A percentile compares a stretch with the other conserved stretches of the same genome.
Evolutionary conservation across 345 rosid species (phyloP).

Genomic region (Raphanus raphanistrum): DNA sequence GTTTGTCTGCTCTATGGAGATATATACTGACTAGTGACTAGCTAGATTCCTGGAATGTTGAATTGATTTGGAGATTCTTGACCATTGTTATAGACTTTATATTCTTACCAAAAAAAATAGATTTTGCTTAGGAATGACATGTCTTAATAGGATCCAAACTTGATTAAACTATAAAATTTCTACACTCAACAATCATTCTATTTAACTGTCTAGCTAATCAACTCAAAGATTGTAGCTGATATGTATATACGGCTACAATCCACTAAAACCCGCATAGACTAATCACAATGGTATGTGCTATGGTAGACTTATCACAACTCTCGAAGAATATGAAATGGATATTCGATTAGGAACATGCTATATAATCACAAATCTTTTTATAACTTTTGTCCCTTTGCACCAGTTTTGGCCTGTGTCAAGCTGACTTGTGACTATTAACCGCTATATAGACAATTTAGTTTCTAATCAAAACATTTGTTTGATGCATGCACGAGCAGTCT

Average conservation of each 20-base stretch:
- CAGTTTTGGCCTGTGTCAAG: not conserved
- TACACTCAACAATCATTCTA: not conserved
- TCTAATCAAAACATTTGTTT: not conserved
- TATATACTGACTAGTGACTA: not conserved
- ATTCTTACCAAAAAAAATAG: not conserved
- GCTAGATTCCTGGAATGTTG: constrained; percentile 4
- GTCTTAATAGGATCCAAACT: not conserved
- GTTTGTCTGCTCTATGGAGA: not conserved
- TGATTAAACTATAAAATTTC: not conserved
- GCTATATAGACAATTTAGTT: not conserved
- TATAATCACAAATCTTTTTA: not conserved
- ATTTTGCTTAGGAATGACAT: not conserved
- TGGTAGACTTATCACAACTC: not conserved
- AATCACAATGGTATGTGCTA: not conserved
- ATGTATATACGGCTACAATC: not conserved
- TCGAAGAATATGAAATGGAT: not conserved
- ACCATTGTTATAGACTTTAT: not conserved
- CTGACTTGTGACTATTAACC: not conserved
- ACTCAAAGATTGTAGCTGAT: not conserved
- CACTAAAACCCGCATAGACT: not conserved
- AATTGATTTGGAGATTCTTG: not conserved
- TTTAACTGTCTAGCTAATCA: not conserved
- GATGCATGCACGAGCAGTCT: constrained; percentile 67
- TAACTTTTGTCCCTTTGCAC: not conserved
- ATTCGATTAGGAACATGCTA: not conserved